Evolutionary conservation across 108 stramenopile species (phyloP), one percentile per base, ranked within the genome.

Genomic region (Nitzschia palea): DNA sequence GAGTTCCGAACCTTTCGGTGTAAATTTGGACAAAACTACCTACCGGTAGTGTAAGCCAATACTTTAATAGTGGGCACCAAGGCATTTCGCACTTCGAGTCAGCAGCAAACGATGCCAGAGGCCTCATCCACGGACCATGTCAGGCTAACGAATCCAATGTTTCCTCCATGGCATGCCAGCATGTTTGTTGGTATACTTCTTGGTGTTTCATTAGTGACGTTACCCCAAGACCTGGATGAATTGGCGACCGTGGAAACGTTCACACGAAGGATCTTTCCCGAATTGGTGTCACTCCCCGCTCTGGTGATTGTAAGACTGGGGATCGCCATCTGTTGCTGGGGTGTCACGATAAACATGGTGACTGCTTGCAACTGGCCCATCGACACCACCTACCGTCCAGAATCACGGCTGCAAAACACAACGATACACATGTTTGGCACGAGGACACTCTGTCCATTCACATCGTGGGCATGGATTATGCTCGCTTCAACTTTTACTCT

Each of bases 381-480:
- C 36, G 12, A 44, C 31, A 50, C 73, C 0, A 65, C 54, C 33
- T 74, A 74, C 65, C 59, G 58, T 36, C 42, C 73, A 15, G 12
- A 66, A 3, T 50, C 73, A 63, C 70, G 67, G 60, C 25, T 59
- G 15, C 51, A 37, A 57, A 58, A 73, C 45, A 12, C 50, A 43
- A 31, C 23, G 3, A 25, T 56, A 9, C 48, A 36, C 4, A 15
- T 79, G 18, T 23, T 31, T 15, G 78, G 76, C 0, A 18, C 59
- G 22, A 67, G 57, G 25, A 88, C 84, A 1, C 67, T 87, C 35
- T 78, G 68, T 18, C 86, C 86, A 23, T 90, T 84, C 55, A 94
- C 89, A 0, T 78, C 83, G 9, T 85, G 83, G 84, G 71, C 77
- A 10, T 90, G 89, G 88, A 80, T 85, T 59, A 29, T 90, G 29